Evolutionary conservation across 495 filamentous ascomycete species (phyloP), one percentile per base, ranked within the genome.

Genomic region (Articulospora tetracladia): DNA sequence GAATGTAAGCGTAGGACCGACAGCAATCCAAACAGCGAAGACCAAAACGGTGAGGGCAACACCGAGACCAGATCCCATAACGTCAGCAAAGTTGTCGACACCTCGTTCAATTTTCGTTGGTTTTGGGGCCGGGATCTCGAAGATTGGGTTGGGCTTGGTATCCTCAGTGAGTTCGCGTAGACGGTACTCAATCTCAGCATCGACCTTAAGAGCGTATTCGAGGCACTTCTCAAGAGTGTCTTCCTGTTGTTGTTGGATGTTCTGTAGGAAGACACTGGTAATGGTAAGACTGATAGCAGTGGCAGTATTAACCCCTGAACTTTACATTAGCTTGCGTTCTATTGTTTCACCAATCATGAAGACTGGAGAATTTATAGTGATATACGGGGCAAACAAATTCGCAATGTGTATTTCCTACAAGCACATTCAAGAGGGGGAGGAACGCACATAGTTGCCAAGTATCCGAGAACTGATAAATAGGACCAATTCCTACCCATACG

Each of bases 211-310:
- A 56, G 74, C 71, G 23, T 68, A 66, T n/a, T 70, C 59, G 4
- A 75, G 50, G 41, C 70, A 73, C 13, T 44, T 60, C 19, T 65
- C 66, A 3, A 68, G 61, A 32, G 72, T 67, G 26, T 68, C 68
- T 20, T 64, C 63, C 54, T 73, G 72, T 30, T 69, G 69, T 53
- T 74, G 70, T 26, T 70, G 70, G 44, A 77, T 69, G 55, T 71
- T 73, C 19, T 72, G 69, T 8, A 77, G 65, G 61, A 77, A 77
- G 2, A 72, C 67, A 59, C 69, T 71, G 2, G 69, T 67, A 30
- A 77, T 66, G 20, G 72, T 68, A 63, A 75, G 71, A 55, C 66
- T 60, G 0, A 72, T 68, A 0, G 74, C 73, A 0, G 72, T 73
- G 19, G 69, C 72, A 8, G 73, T 70, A 59, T 77, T 77, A 62